A percentile compares a stretch with the other conserved stretches of the same genome.
phyloP scores from a whole-genome alignment of 2,329 filamentous ascomycete species.

The Talaromyces pinophilus region DNA sequence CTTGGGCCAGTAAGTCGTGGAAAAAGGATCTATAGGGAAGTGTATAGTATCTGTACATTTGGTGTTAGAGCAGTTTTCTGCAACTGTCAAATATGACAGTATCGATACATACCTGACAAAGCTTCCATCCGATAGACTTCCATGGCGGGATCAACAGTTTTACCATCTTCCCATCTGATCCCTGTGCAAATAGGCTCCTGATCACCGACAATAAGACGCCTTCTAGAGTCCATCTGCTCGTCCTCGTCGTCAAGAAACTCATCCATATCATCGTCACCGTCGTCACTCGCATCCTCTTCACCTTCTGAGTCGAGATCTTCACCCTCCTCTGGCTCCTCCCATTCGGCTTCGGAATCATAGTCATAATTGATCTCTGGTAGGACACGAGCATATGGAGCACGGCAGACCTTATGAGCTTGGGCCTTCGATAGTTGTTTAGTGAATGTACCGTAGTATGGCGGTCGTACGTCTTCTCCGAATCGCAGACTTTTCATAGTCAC shows the following conservation, averaged over 20 bases:
- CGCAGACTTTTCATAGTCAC: slow-evolving; percentile 60
- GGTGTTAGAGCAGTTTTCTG: slow-evolving; percentile 2
- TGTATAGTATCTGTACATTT: slow-evolving; percentile 42
- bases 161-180: slow-evolving; percentile 73
- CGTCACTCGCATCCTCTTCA: slow-evolving; percentile 62
- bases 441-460: slow-evolving; percentile 64
- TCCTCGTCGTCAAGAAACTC: slow-evolving; percentile 89
- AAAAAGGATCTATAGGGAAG: slow-evolving; percentile 80
- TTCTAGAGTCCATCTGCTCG: slow-evolving; percentile 54
- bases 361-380: slow-evolving; percentile 62
- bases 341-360: slow-evolving; percentile 66
- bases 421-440: slow-evolving; percentile 49
- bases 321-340: slow-evolving; percentile 71
- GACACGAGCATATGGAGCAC: slow-evolving; percentile 55
- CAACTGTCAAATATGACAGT: neutral
- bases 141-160: slow-evolving; percentile 50
- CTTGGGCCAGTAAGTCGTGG: slow-evolving; percentile 72
- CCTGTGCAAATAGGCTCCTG: slow-evolving; percentile 77
- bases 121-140: slow-evolving; percentile 72
- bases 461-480: slow-evolving; percentile 64
- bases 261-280: slow-evolving; percentile 81
- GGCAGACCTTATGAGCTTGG: slow-evolving; percentile 50
- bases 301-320: slow-evolving; percentile 67
- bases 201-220: slow-evolving; percentile 62
- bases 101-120: slow-evolving; percentile 60